Evolutionary conservation across 2,329 filamentous ascomycete species (phyloP).

Genomic region (Cryphonectria naterciae): DNA sequence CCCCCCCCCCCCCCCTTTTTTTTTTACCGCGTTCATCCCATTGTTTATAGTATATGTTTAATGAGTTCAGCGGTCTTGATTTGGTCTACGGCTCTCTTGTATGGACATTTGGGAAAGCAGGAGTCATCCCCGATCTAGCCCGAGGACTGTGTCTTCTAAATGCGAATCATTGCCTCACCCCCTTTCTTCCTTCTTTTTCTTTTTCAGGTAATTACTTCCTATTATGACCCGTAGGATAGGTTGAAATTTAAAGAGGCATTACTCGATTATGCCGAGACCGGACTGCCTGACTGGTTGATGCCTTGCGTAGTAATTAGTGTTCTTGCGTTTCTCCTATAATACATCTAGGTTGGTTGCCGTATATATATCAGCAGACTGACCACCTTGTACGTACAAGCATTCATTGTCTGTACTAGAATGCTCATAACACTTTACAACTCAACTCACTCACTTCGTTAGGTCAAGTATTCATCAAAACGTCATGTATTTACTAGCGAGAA

Average conservation of each 20-base stretch:
- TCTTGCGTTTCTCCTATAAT: not conserved
- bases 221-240: slow-evolving; percentile 18
- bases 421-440: not conserved
- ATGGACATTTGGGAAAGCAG: not conserved
- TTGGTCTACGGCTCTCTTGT: not conserved
- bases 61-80: slow-evolving; percentile 9
- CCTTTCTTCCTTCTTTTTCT: not conserved
- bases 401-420: not conserved
- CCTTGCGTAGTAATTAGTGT: not conserved
- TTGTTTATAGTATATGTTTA: slow-evolving; percentile 15
- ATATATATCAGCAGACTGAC: too few relatives aligned
- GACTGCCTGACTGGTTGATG: not conserved
- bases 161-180: not conserved
- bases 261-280: not conserved
- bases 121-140: not conserved
- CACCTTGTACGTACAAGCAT: not conserved
- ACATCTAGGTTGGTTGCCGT: not conserved
- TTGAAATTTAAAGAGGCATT: slow-evolving; percentile 3
- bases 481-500: slow-evolving; percentile 10
- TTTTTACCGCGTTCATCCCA: not conserved
- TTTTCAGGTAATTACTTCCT: slow-evolving; percentile 9
- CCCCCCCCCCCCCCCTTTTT: too few relatives aligned
- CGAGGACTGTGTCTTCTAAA: slow-evolving; percentile 8
- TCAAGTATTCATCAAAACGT: slow-evolving; percentile 5
- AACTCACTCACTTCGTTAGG: too few relatives aligned